Evolutionary conservation across 2,329 filamentous ascomycete genomes (phyloP), one percentile per base, ranked within the genome.

Genomic region (Juglanconis sp.): DNA sequence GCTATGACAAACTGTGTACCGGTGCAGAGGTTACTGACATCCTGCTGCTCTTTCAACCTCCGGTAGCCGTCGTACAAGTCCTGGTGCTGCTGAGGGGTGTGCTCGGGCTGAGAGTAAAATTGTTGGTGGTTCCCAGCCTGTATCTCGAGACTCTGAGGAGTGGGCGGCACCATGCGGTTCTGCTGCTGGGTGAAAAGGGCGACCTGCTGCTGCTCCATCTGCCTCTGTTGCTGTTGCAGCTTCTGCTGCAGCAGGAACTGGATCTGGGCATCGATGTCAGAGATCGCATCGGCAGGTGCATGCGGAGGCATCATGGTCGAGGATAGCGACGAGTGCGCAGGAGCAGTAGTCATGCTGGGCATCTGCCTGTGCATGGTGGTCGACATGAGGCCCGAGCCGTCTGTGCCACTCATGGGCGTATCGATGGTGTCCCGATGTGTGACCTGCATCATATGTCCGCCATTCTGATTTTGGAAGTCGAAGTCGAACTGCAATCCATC

Each of bases 61-160:
- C 87, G 84, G 68, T 87, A 90, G 55, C 81, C 78, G 62, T 92
- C 88, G 66, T 87, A 87, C 67, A 89, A 80, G 56, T 84, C 79
- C 44, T 87, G 83, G 52, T 85, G 81, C 65, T 85, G 81, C 50
- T 76, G 70, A 68, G 62, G 72, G 53, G 73, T 72, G 57, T 80
- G 78, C 58, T 84, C 80, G 44, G 85, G 78, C 49, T 84, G 81
- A 57, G 84, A 72, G 10, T 52, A 46, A 70, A 87, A 92, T 65
- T 80, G 87, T 59, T 84, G 83, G 71, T 66, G 79, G 68, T 69
- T 82, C 65, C 76, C 84, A 69, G 77, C 83, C 72, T 89, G 87
- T 74, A 94, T 84, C 69, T 94, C 90, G 32, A 92, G 81, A 70
- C 91, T 94, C 71, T 90, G 91, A 0, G 91, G 91, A 13, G 91